Conservation (phyloP, 106 monocot species). For the Platanthera guangdongensis region DNA sequence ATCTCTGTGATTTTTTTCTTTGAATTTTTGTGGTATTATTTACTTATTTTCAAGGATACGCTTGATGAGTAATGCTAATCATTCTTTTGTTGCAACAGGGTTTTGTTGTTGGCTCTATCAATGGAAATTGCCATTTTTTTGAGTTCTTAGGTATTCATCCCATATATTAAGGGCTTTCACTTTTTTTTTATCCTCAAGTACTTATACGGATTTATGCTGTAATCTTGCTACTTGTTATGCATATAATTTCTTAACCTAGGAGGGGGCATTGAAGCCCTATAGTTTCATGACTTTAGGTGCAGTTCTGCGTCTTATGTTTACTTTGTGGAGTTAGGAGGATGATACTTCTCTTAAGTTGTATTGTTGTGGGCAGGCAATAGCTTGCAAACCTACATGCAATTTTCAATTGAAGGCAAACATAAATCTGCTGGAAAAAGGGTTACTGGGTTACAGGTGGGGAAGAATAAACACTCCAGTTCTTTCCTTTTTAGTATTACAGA, state of each 20-base stretch:
- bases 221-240: neutral
- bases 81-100: constrained; percentile 31
- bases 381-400: constrained; percentile 35
- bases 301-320: neutral
- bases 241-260: neutral
- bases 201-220: neutral
- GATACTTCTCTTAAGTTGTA: neutral
- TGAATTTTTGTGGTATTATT: neutral
- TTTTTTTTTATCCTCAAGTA: neutral
- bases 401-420: constrained; percentile 41
- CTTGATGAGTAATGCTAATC: neutral
- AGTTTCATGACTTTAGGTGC: neutral
- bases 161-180: neutral
- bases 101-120: constrained; percentile 62
- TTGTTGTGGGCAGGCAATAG: neutral
- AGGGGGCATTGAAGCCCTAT: neutral
- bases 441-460: constrained; percentile 62
- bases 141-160: constrained; percentile 35
- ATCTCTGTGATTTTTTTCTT: too few species aligned
- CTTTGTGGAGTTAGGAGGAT: neutral
- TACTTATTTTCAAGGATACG: neutral
- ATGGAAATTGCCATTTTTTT: constrained; percentile 63
- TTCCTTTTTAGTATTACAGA: neutral
- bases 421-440: constrained; percentile 51
- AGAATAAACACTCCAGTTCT: neutral